phyloP scores from a whole-genome alignment of 306 rosid species.

The Lablab purpureus region DNA sequence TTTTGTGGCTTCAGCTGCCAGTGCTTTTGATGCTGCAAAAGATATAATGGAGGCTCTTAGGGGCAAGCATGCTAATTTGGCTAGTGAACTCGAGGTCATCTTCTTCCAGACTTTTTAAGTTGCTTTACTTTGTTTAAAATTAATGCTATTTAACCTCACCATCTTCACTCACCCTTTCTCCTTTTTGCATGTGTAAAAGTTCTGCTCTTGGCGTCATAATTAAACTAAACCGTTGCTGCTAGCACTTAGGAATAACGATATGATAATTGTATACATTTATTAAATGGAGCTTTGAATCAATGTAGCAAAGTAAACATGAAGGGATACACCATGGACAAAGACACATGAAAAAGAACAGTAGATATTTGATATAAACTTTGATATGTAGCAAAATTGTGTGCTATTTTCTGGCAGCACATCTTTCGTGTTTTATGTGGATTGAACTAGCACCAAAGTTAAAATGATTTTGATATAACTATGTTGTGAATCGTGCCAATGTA shows the following conservation, averaged over 20 bases:
- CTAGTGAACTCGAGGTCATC: conserved; percentile 96
- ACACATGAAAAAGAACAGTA: conserved; percentile 25
- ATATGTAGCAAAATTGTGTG: conserved; percentile 1
- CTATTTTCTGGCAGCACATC: conserved; percentile 5
- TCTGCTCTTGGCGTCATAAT: background rate
- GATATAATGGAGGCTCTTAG: conserved; percentile 99
- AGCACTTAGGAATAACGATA: background rate
- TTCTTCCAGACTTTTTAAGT: conserved; percentile 37
- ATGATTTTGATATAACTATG: conserved; percentile 3
- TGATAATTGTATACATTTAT: conserved; percentile 21
- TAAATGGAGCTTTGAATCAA: conserved; percentile 31
- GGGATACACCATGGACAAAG: conserved; percentile 14
- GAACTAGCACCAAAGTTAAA: conserved; percentile 19
- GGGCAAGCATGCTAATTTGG: conserved; percentile 97
- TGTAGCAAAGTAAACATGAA: conserved; percentile 4
- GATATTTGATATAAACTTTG: conserved; percentile 11
- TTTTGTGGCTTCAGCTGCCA: conserved; percentile 90
- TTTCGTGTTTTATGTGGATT: conserved; percentile 29
- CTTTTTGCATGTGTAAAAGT: conserved; percentile 1
- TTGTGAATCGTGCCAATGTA: conserved; percentile 16
- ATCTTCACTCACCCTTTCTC: conserved; percentile 2
- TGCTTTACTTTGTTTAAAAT: conserved; percentile 24
- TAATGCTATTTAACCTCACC: conserved; percentile 19
- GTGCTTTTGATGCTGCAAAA: conserved; percentile 99
- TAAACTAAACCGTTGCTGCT: background rate